phyloP scores from a whole-genome alignment of 208 protist species.

The Blastocrithidia nonstop region DNA sequence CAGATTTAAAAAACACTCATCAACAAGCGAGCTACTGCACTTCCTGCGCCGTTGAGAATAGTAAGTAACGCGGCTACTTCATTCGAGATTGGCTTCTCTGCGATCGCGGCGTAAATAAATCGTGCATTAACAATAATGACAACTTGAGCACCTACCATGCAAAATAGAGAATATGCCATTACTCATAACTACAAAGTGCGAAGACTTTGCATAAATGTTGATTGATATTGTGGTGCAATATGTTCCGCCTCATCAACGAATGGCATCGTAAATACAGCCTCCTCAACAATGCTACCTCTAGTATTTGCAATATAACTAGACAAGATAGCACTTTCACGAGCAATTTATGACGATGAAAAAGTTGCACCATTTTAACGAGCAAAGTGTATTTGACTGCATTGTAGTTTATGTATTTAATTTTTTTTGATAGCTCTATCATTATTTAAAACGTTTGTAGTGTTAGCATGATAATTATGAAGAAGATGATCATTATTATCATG shows the following conservation, averaged over 20 bases:
- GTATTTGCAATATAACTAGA: conserved; percentile 6
- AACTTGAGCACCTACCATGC: conserved; percentile 27
- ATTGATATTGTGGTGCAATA: conserved; percentile 64
- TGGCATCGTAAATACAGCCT: conserved; percentile 12
- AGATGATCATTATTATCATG: too few relatives aligned
- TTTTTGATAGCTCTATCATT: too few relatives aligned
- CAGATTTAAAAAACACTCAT: conserved; percentile 56
- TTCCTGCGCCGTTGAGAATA: conserved; percentile 50
- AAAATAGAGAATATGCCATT: conserved; percentile 36
- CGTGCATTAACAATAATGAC: conserved; percentile 63
- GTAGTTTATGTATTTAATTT: too few relatives aligned
- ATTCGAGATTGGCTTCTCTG: conserved; percentile 9
- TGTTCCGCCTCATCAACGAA: conserved; percentile 16
- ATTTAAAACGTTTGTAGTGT: too few relatives aligned
- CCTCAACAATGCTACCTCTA: conserved; percentile 19
- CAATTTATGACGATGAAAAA: too few relatives aligned
- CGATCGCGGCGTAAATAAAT: conserved; percentile 54
- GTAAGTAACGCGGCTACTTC: conserved; percentile 46
- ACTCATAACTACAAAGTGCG: conserved; percentile 32
- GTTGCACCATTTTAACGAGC: too few relatives aligned
- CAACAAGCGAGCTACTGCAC: conserved; percentile 34
- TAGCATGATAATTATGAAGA: too few relatives aligned
- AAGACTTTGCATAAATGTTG: conserved; percentile 30
- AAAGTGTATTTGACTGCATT: too few relatives aligned
- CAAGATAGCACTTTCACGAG: conserved; percentile 14